A percentile compares a stretch with the other conserved stretches of the same genome.
These are phyloP conservation scores for Raffaelea arxii DNA, from an alignment of 2,329 filamentous ascomycete genomes.

Conservation along the genomic window DNA sequence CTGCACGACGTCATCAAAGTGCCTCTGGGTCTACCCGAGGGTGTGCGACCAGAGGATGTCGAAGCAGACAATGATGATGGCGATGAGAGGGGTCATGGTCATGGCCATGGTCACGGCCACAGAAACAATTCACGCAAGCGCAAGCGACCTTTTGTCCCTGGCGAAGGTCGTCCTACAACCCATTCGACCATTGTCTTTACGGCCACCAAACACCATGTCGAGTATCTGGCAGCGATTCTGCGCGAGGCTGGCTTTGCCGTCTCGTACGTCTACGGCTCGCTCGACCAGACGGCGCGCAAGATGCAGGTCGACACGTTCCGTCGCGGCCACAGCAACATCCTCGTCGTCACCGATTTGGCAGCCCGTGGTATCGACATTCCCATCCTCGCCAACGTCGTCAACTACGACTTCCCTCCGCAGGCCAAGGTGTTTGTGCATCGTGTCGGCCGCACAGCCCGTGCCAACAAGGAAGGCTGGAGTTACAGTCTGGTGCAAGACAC, in stretches of 20 bases:
- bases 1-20: slow-evolving; percentile 89
- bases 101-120: too few species aligned
- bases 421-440: slow-evolving; percentile 95
- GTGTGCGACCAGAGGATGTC: slow-evolving; percentile 33
- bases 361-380: slow-evolving; percentile 97
- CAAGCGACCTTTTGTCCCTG: slow-evolving; percentile 49
- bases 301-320: slow-evolving; percentile 89
- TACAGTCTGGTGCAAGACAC: slow-evolving; percentile 85
- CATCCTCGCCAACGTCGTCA: slow-evolving; percentile 91
- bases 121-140: slow-evolving; percentile 51
- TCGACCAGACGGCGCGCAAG: slow-evolving; percentile 89
- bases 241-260: slow-evolving; percentile 73
- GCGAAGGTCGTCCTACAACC: slow-evolving; percentile 64
- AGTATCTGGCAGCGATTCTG: slow-evolving; percentile 81
- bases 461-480: slow-evolving; percentile 85
- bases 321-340: slow-evolving; percentile 71
- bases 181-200: slow-evolving; percentile 94
- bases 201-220: slow-evolving; percentile 94
- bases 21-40: slow-evolving; percentile 55
- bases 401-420: slow-evolving; percentile 95
- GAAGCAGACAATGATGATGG: slow-evolving; percentile 4
- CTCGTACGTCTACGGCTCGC: slow-evolving; percentile 87
- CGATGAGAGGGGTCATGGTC: too few species aligned
- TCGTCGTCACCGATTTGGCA: slow-evolving; percentile 94
- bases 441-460: slow-evolving; percentile 90